Evolutionary conservation across 177 flowering plant genomes (phyloP).

Genomic region (Vitis hybrid): DNA sequence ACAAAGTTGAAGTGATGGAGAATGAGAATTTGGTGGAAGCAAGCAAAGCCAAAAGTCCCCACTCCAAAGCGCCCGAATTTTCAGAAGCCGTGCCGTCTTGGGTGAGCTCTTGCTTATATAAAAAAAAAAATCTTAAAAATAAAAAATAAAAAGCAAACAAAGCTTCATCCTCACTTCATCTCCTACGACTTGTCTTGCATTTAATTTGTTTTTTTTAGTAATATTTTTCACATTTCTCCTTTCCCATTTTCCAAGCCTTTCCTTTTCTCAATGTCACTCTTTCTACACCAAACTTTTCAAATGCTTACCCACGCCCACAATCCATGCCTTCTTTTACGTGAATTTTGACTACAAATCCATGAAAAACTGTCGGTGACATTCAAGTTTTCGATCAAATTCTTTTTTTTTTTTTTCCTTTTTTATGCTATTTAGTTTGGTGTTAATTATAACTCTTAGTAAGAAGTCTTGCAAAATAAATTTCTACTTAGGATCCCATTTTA

Average conservation of each 20-base stretch:
- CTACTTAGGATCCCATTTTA: too few species aligned
- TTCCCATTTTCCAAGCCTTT: constrained; percentile 17
- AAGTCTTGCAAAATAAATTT: too few species aligned
- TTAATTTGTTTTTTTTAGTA: neutral
- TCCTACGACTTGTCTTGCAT: constrained; percentile 1
- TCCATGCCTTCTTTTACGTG: neutral
- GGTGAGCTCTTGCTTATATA: constrained; percentile 13
- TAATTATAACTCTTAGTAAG: too few species aligned
- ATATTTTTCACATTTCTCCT: neutral
- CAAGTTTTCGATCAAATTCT: too few species aligned
- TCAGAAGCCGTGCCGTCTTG: constrained; percentile 81
- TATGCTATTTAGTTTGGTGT: too few species aligned
- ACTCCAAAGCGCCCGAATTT: constrained; percentile 28
- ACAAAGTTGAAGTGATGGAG: constrained; percentile 10
- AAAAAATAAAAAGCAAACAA: constrained; percentile 14
- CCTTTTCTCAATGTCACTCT: constrained; percentile 9
- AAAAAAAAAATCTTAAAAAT: neutral
- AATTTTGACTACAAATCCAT: neutral
- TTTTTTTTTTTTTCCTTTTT: too few species aligned
- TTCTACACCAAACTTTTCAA: neutral
- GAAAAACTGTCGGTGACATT: too few species aligned
- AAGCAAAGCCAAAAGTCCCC: constrained; percentile 21
- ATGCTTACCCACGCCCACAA: neutral
- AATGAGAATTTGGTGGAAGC: constrained; percentile 28
- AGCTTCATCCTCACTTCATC: constrained; percentile 42